Percentiles rank a stretch among this genome's conserved stretches.
phyloP scores from a whole-genome alignment of 805 yeast species.

The Teunomyces panamensis region DNA sequence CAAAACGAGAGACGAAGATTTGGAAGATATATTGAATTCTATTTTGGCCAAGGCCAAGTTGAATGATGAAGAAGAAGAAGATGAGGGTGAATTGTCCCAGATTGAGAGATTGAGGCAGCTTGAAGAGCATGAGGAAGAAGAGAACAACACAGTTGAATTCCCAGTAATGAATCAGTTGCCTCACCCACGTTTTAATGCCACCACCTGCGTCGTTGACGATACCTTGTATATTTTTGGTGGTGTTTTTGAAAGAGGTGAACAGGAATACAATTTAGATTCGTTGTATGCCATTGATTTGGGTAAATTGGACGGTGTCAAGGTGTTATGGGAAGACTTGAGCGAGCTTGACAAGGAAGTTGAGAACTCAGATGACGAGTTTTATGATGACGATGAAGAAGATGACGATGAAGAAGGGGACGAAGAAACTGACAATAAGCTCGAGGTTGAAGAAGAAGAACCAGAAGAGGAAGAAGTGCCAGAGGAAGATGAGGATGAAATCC shows the following conservation, averaged over 20 bases:
- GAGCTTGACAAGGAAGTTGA: slow-evolving; percentile 51
- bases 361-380: slow-evolving; percentile 64
- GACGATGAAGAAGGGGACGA: slow-evolving; percentile 70
- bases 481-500: slow-evolving; percentile 64
- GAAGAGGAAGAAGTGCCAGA: slow-evolving; percentile 63
- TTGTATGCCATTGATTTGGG: slow-evolving; percentile 84
- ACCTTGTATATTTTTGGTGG: slow-evolving; percentile 85
- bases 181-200: slow-evolving; percentile 84
- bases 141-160: slow-evolving; percentile 43
- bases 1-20: slow-evolving; percentile 67
- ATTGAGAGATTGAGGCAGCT: slow-evolving; percentile 33
- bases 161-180: slow-evolving; percentile 66
- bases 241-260: slow-evolving; percentile 83
- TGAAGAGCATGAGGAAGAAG: slow-evolving; percentile 41
- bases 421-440: slow-evolving; percentile 43
- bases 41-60: slow-evolving; percentile 72
- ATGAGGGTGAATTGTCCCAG: slow-evolving; percentile 32
- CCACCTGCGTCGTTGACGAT: slow-evolving; percentile 84
- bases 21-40: slow-evolving; percentile 76
- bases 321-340: slow-evolving; percentile 84
- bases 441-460: slow-evolving; percentile 48
- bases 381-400: slow-evolving; percentile 41
- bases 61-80: slow-evolving; percentile 51
- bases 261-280: slow-evolving; percentile 79
- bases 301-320: slow-evolving; percentile 81